Base-by-base conservation (phyloP, 1,284 basidiomycete genomes). In the Ustilago lituana region DNA sequence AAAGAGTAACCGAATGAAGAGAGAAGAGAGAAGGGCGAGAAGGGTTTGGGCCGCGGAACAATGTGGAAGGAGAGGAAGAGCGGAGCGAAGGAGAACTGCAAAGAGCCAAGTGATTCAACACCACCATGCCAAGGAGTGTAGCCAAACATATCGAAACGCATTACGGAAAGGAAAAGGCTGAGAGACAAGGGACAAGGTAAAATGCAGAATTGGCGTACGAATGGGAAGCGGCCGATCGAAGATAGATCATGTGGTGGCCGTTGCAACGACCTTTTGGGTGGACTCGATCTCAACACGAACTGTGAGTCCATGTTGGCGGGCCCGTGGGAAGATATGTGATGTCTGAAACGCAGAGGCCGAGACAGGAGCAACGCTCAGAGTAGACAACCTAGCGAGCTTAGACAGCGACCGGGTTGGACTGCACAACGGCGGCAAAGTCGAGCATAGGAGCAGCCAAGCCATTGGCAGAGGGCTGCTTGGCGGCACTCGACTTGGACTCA, bases 341-440 rank as follows among this genome's bases (percentile, higher is more conserved):
- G n/a, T n/a, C n/a, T n/a, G n/a, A n/a, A n/a, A n/a, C n/a, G 40
- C 15, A 43, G 40, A 27, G 12, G 38, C 17, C 27, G 27, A 29
- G 7, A 29, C 27, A 7, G 27, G 7, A 29, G 27, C 27, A 12
- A 12, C 12, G 27, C 27, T 29, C 27, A 19, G 29, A 10, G 24
- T 14, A 19, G 17, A 36, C 24, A 9, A 5, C 6, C 27, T 17
- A 31, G 46, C 31, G n/a, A n/a, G 22, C 33, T 59, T 60, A 74
- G 39, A 62, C 74, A 4, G 74, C 60, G 15, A 76, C 66, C 9
- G 72, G 62, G 40, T 67, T 74, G 23, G 68, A 50, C 51, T 70
- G 71, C 11, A 67, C 68, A n/a, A 74, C 74, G 17, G 72, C 53
- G 23, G 74, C 72, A 65, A 76, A 76, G 57, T 76, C 74, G 26